Percentiles rank a stretch among this genome's conserved stretches.
These are phyloP conservation scores for Suhomyces wounanorum DNA, from an alignment of 1,139 yeast genomes.

Conservation along the genomic window DNA sequence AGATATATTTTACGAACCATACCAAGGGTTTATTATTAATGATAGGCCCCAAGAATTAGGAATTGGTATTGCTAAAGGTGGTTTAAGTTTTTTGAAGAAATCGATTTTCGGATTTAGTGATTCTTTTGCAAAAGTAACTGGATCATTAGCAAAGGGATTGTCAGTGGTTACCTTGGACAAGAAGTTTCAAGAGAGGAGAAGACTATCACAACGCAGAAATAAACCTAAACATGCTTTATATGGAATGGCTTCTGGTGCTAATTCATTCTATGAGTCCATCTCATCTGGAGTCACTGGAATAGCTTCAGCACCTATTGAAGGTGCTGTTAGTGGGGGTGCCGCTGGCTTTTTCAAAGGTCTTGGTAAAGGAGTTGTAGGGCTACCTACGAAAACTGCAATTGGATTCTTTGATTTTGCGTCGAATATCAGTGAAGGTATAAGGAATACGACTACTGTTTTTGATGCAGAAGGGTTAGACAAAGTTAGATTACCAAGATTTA, in stretches of 20 bases:
- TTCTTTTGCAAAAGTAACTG: slow-evolving; percentile 88
- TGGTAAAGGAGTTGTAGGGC: slow-evolving; percentile 91
- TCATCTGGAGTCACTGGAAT: slow-evolving; percentile 89
- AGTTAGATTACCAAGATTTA: slow-evolving; percentile 78
- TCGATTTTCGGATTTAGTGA: slow-evolving; percentile 95
- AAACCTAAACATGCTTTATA: slow-evolving; percentile 86
- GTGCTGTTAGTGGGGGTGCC: slow-evolving; percentile 83
- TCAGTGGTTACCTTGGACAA: slow-evolving; percentile 88
- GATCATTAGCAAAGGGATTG: slow-evolving; percentile 91
- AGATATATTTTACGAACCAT: slow-evolving; percentile 97
- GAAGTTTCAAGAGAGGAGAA: slow-evolving; percentile 79
- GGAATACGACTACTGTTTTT: slow-evolving; percentile 88
- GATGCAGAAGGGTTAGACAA: slow-evolving; percentile 79
- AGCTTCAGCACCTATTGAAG: slow-evolving; percentile 88
- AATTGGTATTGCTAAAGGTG: slow-evolving; percentile 94
- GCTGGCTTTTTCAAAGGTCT: slow-evolving; percentile 90
- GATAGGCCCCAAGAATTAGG: slow-evolving; percentile 97
- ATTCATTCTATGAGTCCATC: slow-evolving; percentile 82
- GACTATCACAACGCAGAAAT: slow-evolving; percentile 71
- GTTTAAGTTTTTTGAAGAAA: slow-evolving; percentile 88
- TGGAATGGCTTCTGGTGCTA: slow-evolving; percentile 85
- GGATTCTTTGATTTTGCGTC: slow-evolving; percentile 93
- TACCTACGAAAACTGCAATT: slow-evolving; percentile 95
- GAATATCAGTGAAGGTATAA: slow-evolving; percentile 90
- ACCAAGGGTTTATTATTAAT: slow-evolving; percentile 89